Percentiles rank a stretch among this genome's conserved stretches.
Conservation (phyloP, 441 rosid species). For the Erodium trifolium region DNA sequence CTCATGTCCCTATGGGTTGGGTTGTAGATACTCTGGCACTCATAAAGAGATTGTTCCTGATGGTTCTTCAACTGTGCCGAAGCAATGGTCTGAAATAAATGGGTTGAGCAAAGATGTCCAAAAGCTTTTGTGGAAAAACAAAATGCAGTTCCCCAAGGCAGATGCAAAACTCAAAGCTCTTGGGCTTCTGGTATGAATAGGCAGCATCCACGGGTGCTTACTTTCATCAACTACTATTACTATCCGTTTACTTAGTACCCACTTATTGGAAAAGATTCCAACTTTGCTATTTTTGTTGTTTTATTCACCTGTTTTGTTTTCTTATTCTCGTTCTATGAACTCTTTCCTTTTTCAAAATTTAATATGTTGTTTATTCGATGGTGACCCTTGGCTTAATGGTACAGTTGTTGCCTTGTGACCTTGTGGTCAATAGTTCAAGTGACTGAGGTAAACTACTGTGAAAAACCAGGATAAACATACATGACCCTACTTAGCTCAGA, state of each 20-base stretch:
- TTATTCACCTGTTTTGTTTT: no score
- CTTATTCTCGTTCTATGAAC: no score
- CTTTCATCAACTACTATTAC: neutral
- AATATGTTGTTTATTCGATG: no score
- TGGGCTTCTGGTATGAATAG: constrained; percentile 58
- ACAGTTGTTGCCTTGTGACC: no score
- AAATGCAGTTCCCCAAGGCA: constrained; percentile 60
- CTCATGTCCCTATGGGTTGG: constrained; percentile 64
- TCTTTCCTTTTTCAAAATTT: no score
- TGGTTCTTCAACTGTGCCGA: constrained; percentile 13
- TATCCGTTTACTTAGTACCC: neutral
- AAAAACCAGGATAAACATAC: no score
- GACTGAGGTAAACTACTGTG: no score
- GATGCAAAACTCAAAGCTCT: constrained; percentile 59
- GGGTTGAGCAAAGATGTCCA: constrained; percentile 66
- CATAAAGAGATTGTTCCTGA: constrained; percentile 35
- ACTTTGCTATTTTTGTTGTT: no score
- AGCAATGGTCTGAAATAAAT: constrained; percentile 42
- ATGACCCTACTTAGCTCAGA: no score
- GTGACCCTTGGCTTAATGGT: no score
- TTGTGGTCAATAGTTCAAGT: no score
- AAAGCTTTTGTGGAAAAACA: constrained; percentile 83
- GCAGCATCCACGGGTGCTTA: neutral
- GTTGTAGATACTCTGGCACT: constrained; percentile 68
- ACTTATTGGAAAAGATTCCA: neutral